Conservation (phyloP, 2,329 filamentous ascomycete species). For the Penicillium concentricum region DNA sequence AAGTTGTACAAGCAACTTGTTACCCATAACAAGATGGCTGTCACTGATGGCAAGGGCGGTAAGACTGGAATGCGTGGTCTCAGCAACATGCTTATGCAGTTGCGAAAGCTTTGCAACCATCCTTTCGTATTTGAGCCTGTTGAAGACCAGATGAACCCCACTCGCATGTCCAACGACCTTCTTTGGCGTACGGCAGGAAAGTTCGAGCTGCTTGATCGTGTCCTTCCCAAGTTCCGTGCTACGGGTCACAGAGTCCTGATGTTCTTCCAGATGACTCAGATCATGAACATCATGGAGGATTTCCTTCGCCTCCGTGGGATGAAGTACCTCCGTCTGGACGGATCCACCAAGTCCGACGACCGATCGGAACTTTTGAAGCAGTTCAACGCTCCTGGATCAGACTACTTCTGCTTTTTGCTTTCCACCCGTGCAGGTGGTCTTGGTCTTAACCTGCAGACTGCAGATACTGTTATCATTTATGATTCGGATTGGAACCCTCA, state of each 20-base stretch:
- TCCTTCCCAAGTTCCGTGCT: slow-evolving; percentile 88
- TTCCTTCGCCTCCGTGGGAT: slow-evolving; percentile 82
- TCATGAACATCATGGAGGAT: slow-evolving; percentile 99
- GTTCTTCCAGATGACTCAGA: slow-evolving; percentile 99
- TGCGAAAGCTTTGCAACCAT: slow-evolving; percentile 98
- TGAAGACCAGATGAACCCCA: slow-evolving; percentile 95
- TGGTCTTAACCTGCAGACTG: slow-evolving; percentile 93
- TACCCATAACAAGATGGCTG: slow-evolving; percentile 88
- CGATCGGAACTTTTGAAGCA: slow-evolving; percentile 83
- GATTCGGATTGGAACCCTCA: slow-evolving; percentile 99
- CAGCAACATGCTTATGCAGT: slow-evolving; percentile 99
- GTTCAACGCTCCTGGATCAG: slow-evolving; percentile 87
- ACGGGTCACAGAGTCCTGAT: slow-evolving; percentile 95
- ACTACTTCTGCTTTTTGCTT: slow-evolving; percentile 97
- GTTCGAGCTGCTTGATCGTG: slow-evolving; percentile 89
- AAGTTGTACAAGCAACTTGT: slow-evolving; percentile 98
- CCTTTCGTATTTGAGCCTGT: slow-evolving; percentile 98
- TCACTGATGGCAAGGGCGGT: slow-evolving; percentile 91
- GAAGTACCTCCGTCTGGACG: slow-evolving; percentile 87
- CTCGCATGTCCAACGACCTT: slow-evolving; percentile 82
- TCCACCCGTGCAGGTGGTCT: slow-evolving; percentile 98
- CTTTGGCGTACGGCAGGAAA: slow-evolving; percentile 96
- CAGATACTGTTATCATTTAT: slow-evolving; percentile 98
- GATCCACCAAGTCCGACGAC: slow-evolving; percentile 96
- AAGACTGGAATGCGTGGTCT: slow-evolving; percentile 91